These are phyloP conservation scores for Ophiostoma sp. DNA, from an alignment of 2,329 filamentous ascomycete species.

Conservation along the genomic window DNA sequence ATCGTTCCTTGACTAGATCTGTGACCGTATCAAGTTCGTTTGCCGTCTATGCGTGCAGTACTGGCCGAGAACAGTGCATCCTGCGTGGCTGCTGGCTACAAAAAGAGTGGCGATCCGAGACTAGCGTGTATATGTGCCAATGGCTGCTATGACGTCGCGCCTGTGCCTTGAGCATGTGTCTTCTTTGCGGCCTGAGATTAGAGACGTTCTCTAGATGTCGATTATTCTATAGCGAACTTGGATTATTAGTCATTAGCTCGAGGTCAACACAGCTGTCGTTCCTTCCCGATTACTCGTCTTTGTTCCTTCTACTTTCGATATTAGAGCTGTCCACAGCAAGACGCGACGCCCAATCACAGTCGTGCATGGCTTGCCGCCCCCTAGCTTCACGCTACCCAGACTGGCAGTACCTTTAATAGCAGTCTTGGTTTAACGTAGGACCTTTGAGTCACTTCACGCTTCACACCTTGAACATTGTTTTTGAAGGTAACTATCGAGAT, in stretches of 20 bases:
- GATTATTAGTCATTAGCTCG: not conserved
- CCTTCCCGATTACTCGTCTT: not conserved
- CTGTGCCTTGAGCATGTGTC: not conserved
- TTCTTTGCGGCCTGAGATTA: too few relatives aligned
- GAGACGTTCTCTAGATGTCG: too few relatives aligned
- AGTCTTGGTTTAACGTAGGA: not conserved
- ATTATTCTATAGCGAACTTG: not conserved
- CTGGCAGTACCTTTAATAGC: not conserved
- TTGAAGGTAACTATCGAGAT: too few relatives aligned
- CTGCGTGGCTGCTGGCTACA: too few relatives aligned
- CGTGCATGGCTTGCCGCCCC: not conserved
- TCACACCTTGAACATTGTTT: too few relatives aligned
- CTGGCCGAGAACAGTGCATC: too few relatives aligned
- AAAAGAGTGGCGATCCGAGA: too few relatives aligned
- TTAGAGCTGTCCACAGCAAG: not conserved
- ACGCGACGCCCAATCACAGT: conserved; percentile 3
- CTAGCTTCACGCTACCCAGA: conserved; percentile 1
- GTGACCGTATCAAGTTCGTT: too few relatives aligned
- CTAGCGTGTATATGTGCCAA: too few relatives aligned
- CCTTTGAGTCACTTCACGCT: not conserved
- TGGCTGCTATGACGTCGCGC: too few relatives aligned
- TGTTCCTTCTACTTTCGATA: not conserved
- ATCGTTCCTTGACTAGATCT: not conserved
- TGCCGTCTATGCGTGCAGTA: too few relatives aligned
- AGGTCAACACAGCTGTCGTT: not conserved